These are phyloP conservation scores for Aspergillus pseudoviridinutans DNA, from an alignment of 2,329 filamentous ascomycete genomes.

Conservation along the genomic window DNA sequence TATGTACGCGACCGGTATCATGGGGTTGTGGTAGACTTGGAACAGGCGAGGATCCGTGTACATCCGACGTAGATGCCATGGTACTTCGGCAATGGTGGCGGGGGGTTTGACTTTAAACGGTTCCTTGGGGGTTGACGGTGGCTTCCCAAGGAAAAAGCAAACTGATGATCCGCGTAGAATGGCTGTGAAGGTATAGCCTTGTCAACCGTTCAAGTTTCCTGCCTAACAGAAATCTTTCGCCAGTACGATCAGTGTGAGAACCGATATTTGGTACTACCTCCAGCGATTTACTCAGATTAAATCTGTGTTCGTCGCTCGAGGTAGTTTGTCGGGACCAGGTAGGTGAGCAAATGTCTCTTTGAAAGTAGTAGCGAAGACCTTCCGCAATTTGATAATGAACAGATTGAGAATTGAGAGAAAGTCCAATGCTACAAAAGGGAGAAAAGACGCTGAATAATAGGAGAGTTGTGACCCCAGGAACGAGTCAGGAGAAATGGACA, in stretches of 20 bases:
- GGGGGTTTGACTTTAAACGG: slow-evolving; percentile 5
- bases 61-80: slow-evolving; percentile 35
- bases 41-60: slow-evolving; percentile 37
- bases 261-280: slow-evolving; percentile 28
- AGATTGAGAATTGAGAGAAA: neutral
- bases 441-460: slow-evolving; percentile 9
- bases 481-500: slow-evolving; percentile 6
- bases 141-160: neutral
- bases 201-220: slow-evolving; percentile 1
- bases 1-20: slow-evolving; percentile 37
- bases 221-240: neutral
- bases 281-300: slow-evolving; percentile 35
- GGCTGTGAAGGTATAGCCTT: neutral
- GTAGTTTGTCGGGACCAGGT: slow-evolving; percentile 29
- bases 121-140: slow-evolving; percentile 11
- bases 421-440: neutral
- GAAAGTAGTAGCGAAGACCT: neutral
- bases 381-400: neutral
- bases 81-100: slow-evolving; percentile 11
- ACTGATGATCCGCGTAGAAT: neutral
- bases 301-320: slow-evolving; percentile 37
- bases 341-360: slow-evolving; percentile 7
- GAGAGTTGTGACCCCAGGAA: slow-evolving; percentile 2
- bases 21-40: slow-evolving; percentile 38
- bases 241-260: slow-evolving; percentile 2